Evolutionary conservation across 345 rosid species (phyloP).

Genomic region (Acer yangbiense): DNA sequence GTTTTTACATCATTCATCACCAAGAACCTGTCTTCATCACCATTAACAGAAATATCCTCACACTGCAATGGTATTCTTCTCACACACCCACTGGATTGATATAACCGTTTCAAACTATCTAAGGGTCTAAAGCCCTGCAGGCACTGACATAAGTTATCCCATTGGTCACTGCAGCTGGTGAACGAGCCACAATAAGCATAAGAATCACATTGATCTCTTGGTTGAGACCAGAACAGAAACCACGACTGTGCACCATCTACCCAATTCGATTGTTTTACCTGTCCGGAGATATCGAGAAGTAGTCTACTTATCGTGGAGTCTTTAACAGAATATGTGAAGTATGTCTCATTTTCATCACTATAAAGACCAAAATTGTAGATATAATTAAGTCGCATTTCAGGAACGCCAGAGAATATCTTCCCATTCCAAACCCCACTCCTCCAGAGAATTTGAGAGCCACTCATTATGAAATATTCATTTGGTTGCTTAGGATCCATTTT

Average conservation of each 20-base stretch:
- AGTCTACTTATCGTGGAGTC: background rate
- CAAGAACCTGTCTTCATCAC: slow-evolving; percentile 10
- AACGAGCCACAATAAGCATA: background rate
- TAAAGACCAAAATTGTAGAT: background rate
- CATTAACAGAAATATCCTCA: background rate
- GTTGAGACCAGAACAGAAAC: background rate
- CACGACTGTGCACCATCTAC: background rate
- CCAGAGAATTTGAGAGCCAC: slow-evolving; percentile 1
- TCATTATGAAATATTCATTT: background rate
- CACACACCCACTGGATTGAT: background rate
- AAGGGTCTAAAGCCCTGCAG: slow-evolving; percentile 2
- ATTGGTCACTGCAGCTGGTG: background rate
- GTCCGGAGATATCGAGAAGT: background rate
- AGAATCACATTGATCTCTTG: background rate
- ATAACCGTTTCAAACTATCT: background rate
- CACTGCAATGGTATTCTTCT: slow-evolving; percentile 2
- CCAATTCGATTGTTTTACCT: background rate
- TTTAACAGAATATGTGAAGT: background rate
- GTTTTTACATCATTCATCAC: slow-evolving; percentile 9
- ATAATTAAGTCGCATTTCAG: slow-evolving; percentile 9
- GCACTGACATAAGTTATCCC: background rate
- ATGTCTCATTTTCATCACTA: slow-evolving; percentile 7
- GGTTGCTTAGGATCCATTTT: slow-evolving; percentile 7
- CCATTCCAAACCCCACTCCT: slow-evolving; percentile 4
- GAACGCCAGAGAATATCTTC: background rate